These are phyloP conservation scores for Cymbopogon flexuosus DNA, from an alignment of 202 grass and related monocot genomes.

Conservation along the genomic window DNA sequence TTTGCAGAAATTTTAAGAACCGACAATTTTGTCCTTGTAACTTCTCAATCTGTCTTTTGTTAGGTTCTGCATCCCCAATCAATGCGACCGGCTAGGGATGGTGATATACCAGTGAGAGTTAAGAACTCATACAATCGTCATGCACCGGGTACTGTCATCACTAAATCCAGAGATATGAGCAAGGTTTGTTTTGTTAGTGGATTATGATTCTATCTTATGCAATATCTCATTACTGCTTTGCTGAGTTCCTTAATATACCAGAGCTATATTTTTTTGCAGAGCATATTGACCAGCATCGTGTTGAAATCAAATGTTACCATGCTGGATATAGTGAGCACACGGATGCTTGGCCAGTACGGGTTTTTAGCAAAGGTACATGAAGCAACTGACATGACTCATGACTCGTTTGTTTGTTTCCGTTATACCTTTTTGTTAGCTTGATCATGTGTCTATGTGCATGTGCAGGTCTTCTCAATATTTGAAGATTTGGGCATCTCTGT, in stretches of 20 bases:
- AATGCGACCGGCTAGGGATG: constrained; percentile 89
- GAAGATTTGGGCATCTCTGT: constrained; percentile 96
- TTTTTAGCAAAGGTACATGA: constrained; percentile 82
- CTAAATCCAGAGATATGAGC: constrained; percentile 86
- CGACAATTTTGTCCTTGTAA: neutral
- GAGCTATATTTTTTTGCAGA: constrained; percentile 38
- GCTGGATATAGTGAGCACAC: constrained; percentile 93
- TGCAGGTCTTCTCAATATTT: constrained; percentile 97
- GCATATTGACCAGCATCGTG: constrained; percentile 85
- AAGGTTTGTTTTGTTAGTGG: constrained; percentile 48
- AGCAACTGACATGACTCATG: neutral
- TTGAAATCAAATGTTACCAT: constrained; percentile 96
- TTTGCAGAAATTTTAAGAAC: neutral
- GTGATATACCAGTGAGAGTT: constrained; percentile 84
- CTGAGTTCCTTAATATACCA: neutral
- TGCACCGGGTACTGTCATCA: constrained; percentile 89
- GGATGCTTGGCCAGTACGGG: constrained; percentile 90
- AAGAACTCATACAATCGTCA: constrained; percentile 93
- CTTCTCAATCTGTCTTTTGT: neutral
- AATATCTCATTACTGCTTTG: constrained; percentile 10
- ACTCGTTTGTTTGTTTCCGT: neutral
- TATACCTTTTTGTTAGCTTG: neutral
- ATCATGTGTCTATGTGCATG: constrained; percentile 11
- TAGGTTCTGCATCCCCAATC: constrained; percentile 97
- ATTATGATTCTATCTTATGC: constrained; percentile 15